phyloP scores from a whole-genome alignment of 768 basidiomycete species.

The Trichaptum fuscoviolaceum region DNA sequence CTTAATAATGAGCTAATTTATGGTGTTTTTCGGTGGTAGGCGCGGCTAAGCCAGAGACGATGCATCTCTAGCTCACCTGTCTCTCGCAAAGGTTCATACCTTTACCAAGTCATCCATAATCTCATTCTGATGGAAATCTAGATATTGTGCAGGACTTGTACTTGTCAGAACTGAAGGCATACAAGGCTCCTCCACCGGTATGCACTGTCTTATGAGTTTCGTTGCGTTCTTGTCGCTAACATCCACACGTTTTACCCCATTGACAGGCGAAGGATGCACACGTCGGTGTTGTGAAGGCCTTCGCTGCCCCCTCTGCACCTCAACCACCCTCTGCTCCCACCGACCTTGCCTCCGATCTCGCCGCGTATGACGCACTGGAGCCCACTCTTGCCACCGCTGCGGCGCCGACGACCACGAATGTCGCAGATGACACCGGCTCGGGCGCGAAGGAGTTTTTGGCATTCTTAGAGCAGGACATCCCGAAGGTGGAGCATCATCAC shows the following conservation, averaged over 20 bases:
- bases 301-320: slow-evolving; percentile 69
- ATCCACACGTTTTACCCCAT: background rate
- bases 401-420: slow-evolving; percentile 30
- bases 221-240: slow-evolving; percentile 5
- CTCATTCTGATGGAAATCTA: slow-evolving; percentile 25
- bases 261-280: slow-evolving; percentile 84
- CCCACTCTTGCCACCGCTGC: slow-evolving; percentile 38
- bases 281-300: slow-evolving; percentile 80
- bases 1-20: background rate
- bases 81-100: slow-evolving; percentile 55
- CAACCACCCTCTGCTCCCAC: slow-evolving; percentile 68
- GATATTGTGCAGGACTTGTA: slow-evolving; percentile 94
- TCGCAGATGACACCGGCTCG: slow-evolving; percentile 29
- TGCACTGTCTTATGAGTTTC: slow-evolving; percentile 26
- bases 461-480: slow-evolving; percentile 78
- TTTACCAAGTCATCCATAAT: slow-evolving; percentile 13
- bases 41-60: slow-evolving; percentile 24
- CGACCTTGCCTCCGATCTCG: slow-evolving; percentile 84
- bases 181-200: slow-evolving; percentile 74
- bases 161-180: slow-evolving; percentile 81
- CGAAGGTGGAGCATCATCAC: slow-evolving; percentile 58
- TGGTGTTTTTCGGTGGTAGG: background rate
- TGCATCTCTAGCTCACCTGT: slow-evolving; percentile 55
- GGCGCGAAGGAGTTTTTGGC: slow-evolving; percentile 74
- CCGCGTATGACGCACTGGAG: slow-evolving; percentile 80